Conservation (phyloP, 2,329 filamentous ascomycete species). For the Trichoderma hamatum region DNA sequence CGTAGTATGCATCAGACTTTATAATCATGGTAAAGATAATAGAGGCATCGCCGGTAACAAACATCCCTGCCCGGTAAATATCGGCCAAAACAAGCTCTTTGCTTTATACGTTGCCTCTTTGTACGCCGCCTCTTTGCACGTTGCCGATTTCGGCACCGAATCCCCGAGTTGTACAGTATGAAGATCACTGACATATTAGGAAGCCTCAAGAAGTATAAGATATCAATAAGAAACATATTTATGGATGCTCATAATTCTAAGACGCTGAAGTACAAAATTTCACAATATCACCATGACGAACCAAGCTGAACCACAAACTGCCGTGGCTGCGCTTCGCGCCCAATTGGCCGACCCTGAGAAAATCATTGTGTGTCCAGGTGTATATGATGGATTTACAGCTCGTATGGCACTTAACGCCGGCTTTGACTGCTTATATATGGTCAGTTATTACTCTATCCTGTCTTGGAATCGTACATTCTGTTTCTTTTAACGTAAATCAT, state of each 20-base stretch:
- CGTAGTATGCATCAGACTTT: too few relatives aligned
- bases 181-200: background rate
- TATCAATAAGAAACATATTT: background rate
- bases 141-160: too few relatives aligned
- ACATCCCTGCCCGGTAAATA: too few relatives aligned
- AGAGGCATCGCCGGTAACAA: too few relatives aligned
- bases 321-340: conserved; percentile 14
- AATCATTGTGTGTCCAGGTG: conserved; percentile 63
- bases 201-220: background rate
- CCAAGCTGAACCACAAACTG: conserved; percentile 7
- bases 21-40: too few relatives aligned
- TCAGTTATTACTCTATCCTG: conserved; percentile 39
- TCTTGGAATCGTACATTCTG: background rate
- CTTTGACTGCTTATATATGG: conserved; percentile 70
- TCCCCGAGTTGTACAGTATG: background rate
- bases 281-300: conserved; percentile 3
- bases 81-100: too few relatives aligned
- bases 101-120: too few relatives aligned
- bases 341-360: conserved; percentile 44
- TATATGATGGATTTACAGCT: conserved; percentile 70
- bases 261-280: background rate
- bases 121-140: too few relatives aligned
- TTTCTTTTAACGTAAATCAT: background rate
- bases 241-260: background rate
- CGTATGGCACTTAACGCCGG: conserved; percentile 64